Evolutionary conservation across 129 eudicot species (phyloP).

Genomic region (Artemisia tridentata): DNA sequence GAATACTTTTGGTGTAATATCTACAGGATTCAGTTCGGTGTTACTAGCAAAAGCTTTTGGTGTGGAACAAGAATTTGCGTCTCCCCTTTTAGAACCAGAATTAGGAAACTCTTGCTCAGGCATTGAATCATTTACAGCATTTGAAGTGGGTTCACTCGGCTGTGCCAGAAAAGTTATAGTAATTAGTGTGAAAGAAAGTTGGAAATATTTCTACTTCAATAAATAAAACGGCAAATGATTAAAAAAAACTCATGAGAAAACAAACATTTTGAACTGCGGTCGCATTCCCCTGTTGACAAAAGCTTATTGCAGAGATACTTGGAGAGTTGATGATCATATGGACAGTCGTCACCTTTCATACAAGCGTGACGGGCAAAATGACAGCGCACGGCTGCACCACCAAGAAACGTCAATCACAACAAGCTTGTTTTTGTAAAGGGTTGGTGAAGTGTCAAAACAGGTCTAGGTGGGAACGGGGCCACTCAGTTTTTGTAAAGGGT

Average conservation of each 20-base stretch:
- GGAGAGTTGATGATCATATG: slow-evolving; percentile 81
- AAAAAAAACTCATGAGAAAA: slow-evolving; percentile 61
- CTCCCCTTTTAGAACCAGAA: slow-evolving; percentile 31
- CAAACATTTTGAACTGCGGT: slow-evolving; percentile 71
- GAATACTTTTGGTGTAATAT: slow-evolving; percentile 25
- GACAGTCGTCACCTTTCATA: slow-evolving; percentile 94
- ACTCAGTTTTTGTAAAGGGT: too few relatives aligned
- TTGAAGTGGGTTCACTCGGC: slow-evolving; percentile 27
- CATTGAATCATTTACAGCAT: slow-evolving; percentile 17
- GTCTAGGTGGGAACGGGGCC: background rate
- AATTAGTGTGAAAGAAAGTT: background rate
- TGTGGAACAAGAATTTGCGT: slow-evolving; percentile 23
- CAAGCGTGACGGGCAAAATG: slow-evolving; percentile 80
- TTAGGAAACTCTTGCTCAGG: slow-evolving; percentile 30
- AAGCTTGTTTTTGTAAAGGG: background rate
- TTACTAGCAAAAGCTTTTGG: slow-evolving; percentile 22
- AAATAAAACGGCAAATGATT: background rate
- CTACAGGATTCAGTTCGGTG: slow-evolving; percentile 18
- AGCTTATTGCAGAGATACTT: slow-evolving; percentile 74
- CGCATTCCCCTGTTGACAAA: slow-evolving; percentile 55
- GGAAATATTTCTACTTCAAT: background rate
- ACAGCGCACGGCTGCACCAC: slow-evolving; percentile 74
- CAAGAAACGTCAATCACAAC: slow-evolving; percentile 15
- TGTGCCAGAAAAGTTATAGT: slow-evolving; percentile 26
- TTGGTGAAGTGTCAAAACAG: background rate